phyloP scores from a whole-genome alignment of 345 rosid species.

The Gossypium herbaceum region DNA sequence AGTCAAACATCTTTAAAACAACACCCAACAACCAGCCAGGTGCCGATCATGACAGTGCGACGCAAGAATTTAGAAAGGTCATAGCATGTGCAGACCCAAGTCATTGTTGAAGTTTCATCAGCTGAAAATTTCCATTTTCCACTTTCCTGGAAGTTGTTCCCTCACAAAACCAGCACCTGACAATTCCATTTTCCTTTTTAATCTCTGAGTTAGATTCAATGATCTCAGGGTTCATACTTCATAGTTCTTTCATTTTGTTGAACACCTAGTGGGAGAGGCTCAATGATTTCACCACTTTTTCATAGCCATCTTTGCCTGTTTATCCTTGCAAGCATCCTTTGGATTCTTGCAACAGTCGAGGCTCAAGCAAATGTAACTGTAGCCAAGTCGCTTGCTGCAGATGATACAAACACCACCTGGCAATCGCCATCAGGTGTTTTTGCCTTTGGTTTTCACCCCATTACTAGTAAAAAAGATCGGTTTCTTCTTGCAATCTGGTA shows the following conservation, averaged over 20 bases:
- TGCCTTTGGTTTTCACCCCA: constrained; percentile 13
- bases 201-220: neutral
- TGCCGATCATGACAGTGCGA: no score
- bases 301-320: neutral
- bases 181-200: neutral
- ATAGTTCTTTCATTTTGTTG: neutral
- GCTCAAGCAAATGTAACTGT: constrained; percentile 1
- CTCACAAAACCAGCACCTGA: neutral
- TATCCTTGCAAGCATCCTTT: neutral
- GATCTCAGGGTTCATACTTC: neutral
- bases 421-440: neutral
- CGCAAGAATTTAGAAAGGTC: no score
- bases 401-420: constrained; percentile 4
- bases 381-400: neutral
- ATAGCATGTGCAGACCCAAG: no score
- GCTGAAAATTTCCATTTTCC: neutral
- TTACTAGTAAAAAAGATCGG: neutral
- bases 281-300: neutral
- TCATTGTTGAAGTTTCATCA: neutral
- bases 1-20: no score
- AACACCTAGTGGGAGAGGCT: neutral
- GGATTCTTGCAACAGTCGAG: neutral
- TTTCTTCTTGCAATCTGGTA: constrained; percentile 17
- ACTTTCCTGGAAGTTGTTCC: neutral
- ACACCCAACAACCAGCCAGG: no score